Conservation (phyloP, 257 asterid genomes). For the Ophiorrhiza pumila region DNA sequence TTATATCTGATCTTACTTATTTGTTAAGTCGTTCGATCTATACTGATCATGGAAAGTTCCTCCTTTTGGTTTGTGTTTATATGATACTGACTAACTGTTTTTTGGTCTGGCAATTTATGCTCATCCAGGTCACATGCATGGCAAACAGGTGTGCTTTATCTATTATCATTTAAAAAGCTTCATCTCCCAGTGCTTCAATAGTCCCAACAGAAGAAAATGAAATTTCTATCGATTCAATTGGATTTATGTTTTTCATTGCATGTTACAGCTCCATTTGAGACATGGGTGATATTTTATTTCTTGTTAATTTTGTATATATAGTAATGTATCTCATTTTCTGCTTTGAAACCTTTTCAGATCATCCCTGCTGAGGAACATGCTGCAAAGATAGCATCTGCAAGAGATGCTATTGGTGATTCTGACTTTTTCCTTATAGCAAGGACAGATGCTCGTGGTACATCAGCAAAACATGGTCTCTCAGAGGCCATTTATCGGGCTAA, state of each 20-base stretch:
- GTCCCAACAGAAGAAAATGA: background rate
- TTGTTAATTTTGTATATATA: too few species aligned
- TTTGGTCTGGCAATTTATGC: background rate
- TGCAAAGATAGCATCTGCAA: conserved; percentile 25
- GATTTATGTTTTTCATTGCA: too few species aligned
- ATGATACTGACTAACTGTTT: background rate
- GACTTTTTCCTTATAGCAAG: conserved; percentile 27
- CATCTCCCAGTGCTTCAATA: background rate
- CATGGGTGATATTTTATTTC: too few species aligned
- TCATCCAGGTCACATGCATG: conserved; percentile 27
- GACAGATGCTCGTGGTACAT: conserved; percentile 26
- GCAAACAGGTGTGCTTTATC: conserved; percentile 20
- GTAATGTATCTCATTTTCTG: background rate
- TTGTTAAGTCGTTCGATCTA: background rate
- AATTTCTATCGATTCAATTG: background rate
- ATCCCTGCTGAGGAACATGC: conserved; percentile 28
- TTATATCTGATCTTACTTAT: background rate
- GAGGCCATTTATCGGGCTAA: conserved; percentile 22
- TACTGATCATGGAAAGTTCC: background rate
- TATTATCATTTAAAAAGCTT: background rate
- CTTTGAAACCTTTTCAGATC: conserved; percentile 4
- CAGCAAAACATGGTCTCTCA: conserved; percentile 23
- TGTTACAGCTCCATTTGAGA: background rate
- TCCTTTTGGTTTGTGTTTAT: background rate
- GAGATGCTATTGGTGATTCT: conserved; percentile 24